Percentiles rank a stretch among this genome's conserved stretches.
These are phyloP conservation scores for Boletales sp. DNA, from an alignment of 768 basidiomycete genomes.

Conservation along the genomic window DNA sequence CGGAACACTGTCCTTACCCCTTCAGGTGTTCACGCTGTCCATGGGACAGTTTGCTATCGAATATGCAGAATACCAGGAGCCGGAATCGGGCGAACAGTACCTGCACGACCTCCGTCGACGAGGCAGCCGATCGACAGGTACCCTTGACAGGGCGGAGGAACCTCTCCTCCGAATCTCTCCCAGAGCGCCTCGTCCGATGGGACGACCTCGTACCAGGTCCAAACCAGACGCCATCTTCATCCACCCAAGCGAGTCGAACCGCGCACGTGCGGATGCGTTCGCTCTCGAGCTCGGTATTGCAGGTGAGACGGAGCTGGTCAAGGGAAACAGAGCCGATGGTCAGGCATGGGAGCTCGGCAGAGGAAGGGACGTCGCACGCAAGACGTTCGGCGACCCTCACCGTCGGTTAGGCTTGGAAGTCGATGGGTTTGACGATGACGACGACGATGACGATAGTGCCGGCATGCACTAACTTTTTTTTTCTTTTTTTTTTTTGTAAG, in stretches of 20 bases:
- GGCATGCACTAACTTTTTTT: background rate
- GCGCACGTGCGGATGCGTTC: constrained; percentile 64
- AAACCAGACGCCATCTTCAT: constrained; percentile 61
- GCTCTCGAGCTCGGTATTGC: constrained; percentile 52
- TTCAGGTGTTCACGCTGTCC: constrained; percentile 54
- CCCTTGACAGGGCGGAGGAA: constrained; percentile 16
- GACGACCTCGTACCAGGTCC: constrained; percentile 43
- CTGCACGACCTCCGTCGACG: background rate
- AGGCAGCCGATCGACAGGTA: background rate
- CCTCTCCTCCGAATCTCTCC: constrained; percentile 19
- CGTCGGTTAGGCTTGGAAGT: constrained; percentile 4
- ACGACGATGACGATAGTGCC: constrained; percentile 12
- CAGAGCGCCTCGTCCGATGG: constrained; percentile 3
- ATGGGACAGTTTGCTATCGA: constrained; percentile 56
- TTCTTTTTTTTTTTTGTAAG: no score
- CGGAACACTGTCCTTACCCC: no score
- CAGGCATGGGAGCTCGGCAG: constrained; percentile 50
- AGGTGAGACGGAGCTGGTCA: constrained; percentile 46
- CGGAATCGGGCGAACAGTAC: constrained; percentile 16
- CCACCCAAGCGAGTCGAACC: constrained; percentile 58
- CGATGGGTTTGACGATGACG: constrained; percentile 7
- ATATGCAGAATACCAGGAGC: constrained; percentile 23
- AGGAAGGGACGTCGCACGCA: constrained; percentile 48
- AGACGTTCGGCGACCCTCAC: constrained; percentile 34
- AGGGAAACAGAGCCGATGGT: constrained; percentile 36